These are phyloP conservation scores for Yarrowia osloensis DNA, from an alignment of 805 yeast genomes.

Conservation along the genomic window DNA sequence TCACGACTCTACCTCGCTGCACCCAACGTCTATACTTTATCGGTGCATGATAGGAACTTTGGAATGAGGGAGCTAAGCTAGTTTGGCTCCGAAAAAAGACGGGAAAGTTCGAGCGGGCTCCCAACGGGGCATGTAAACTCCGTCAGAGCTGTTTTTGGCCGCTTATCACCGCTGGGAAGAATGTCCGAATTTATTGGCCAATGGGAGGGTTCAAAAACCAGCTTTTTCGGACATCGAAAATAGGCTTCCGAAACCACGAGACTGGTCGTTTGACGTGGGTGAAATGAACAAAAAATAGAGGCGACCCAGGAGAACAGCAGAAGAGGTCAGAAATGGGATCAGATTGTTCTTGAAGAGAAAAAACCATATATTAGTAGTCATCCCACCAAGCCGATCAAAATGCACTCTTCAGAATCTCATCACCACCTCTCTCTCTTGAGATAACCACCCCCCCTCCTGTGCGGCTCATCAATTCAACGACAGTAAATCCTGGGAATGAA, in stretches of 20 bases:
- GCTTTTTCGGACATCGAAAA: no score
- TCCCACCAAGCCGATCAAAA: no score
- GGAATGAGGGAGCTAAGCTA: neutral
- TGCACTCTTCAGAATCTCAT: neutral
- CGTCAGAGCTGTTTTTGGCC: neutral
- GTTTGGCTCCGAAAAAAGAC: neutral
- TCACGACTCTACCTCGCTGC: neutral
- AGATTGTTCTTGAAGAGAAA: no score
- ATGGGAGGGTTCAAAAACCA: neutral
- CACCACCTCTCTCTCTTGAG: neutral
- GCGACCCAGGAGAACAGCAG: no score
- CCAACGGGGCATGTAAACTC: neutral
- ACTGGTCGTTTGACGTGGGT: no score
- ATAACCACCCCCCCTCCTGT: neutral
- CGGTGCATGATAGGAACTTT: constrained; percentile 25
- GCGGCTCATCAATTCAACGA: neutral
- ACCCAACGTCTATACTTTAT: constrained; percentile 21
- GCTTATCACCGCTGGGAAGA: neutral
- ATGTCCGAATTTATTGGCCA: neutral
- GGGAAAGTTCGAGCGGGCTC: neutral
- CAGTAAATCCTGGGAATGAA: neutral
- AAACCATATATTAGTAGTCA: no score
- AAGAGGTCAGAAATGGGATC: no score
- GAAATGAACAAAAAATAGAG: no score
- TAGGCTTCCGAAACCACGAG: no score